Percentiles rank a stretch among this genome's conserved stretches.
These are phyloP conservation scores for Trichoderma citrinoviride DNA, from an alignment of 2,329 filamentous ascomycete genomes.

Conservation along the genomic window DNA sequence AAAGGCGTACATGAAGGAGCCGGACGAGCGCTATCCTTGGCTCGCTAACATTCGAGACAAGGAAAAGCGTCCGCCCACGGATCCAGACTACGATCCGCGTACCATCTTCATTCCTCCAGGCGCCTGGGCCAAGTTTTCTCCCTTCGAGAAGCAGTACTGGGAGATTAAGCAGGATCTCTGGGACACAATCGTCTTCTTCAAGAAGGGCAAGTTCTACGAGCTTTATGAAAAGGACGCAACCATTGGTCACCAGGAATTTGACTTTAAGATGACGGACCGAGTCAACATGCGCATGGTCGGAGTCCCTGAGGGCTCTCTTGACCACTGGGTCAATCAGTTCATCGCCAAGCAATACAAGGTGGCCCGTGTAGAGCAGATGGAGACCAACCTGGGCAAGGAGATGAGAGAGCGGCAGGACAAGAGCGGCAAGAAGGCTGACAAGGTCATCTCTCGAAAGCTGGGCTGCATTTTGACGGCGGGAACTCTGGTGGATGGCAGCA, in stretches of 20 bases:
- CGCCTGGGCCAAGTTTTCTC: constrained; percentile 79
- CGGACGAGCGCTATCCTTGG: constrained; percentile 86
- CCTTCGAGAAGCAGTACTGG: constrained; percentile 99
- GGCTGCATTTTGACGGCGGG: constrained; percentile 88
- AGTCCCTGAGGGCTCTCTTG: constrained; percentile 91
- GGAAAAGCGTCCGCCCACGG: constrained; percentile 71
- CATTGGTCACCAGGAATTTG: constrained; percentile 92
- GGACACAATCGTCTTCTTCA: constrained; percentile 98
- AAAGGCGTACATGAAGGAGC: constrained; percentile 78
- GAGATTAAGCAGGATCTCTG: constrained; percentile 98
- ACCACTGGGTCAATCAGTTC: constrained; percentile 97
- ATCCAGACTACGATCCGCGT: constrained; percentile 87
- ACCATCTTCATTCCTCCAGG: constrained; percentile 85
- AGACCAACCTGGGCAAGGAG: constrained; percentile 92
- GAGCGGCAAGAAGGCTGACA: constrained; percentile 72
- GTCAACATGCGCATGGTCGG: constrained; percentile 99
- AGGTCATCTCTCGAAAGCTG: constrained; percentile 88
- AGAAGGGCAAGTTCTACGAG: constrained; percentile 99
- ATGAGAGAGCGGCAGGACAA: constrained; percentile 87
- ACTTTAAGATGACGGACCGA: constrained; percentile 93
- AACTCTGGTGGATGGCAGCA: constrained; percentile 89
- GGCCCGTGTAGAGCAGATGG: constrained; percentile 92
- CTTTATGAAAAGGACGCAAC: constrained; percentile 97
- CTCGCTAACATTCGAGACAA: constrained; percentile 82
- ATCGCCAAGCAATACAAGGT: constrained; percentile 98